Conservation (phyloP, 352 stramenopile genomes). For the Aphanomyces astaci region DNA sequence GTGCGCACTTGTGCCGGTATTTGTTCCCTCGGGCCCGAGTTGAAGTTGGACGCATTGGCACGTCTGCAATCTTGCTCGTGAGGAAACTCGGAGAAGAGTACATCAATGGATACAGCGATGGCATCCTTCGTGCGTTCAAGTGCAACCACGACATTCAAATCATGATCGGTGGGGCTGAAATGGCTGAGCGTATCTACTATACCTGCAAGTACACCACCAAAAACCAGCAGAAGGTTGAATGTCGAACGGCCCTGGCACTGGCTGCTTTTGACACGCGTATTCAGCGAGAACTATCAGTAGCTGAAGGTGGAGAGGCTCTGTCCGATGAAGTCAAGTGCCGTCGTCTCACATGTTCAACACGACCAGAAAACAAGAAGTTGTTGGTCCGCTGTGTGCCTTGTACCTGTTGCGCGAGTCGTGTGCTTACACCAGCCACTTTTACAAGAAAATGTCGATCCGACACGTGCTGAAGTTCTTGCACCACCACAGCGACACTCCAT, state of each 20-base stretch:
- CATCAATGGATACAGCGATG: conserved; percentile 15
- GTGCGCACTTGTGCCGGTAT: neutral
- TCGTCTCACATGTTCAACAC: too few relatives aligned
- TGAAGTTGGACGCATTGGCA: neutral
- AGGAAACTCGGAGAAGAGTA: conserved; percentile 10
- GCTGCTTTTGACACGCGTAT: too few relatives aligned
- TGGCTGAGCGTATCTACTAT: conserved; percentile 17
- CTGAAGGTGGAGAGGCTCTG: too few relatives aligned
- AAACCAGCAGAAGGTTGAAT: neutral
- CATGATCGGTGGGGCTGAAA: conserved; percentile 10
- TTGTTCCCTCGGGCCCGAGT: neutral
- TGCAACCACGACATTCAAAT: conserved; percentile 25
- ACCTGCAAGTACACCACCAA: conserved; percentile 21
- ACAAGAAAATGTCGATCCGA: too few relatives aligned
- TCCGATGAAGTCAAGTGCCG: too few relatives aligned
- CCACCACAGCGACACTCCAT: too few relatives aligned
- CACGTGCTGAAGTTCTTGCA: too few relatives aligned
- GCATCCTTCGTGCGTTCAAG: conserved; percentile 22
- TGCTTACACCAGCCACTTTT: too few relatives aligned
- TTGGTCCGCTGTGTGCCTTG: too few relatives aligned
- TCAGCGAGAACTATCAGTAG: too few relatives aligned
- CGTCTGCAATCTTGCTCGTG: neutral
- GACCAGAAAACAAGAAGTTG: too few relatives aligned
- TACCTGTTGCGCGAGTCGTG: too few relatives aligned
- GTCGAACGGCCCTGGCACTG: neutral